phyloP scores from a whole-genome alignment of 2,329 filamentous ascomycete genomes.

The Xylariaceae sp. region DNA sequence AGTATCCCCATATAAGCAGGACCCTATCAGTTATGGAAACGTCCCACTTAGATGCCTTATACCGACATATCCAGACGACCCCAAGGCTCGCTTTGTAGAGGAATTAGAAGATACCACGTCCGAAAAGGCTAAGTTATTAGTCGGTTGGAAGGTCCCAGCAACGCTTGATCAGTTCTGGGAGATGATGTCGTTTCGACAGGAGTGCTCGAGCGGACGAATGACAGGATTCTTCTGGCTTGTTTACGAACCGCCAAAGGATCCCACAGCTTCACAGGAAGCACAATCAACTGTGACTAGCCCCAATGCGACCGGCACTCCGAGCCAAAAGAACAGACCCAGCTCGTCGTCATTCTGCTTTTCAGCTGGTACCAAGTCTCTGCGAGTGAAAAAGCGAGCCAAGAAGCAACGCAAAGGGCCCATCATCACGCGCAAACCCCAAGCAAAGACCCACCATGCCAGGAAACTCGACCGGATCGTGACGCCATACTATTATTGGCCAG shows the following conservation, averaged over 20 bases:
- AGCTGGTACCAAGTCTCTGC: conserved; percentile 17
- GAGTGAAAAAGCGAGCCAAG: conserved; percentile 41
- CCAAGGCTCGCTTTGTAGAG: conserved; percentile 81
- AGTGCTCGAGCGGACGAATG: conserved; percentile 85
- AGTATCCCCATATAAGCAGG: conserved; percentile 57
- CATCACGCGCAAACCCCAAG: conserved; percentile 55
- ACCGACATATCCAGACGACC: conserved; percentile 89
- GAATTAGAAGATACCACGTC: conserved; percentile 75
- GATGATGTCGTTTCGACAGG: conserved; percentile 93
- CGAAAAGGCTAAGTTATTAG: conserved; percentile 48
- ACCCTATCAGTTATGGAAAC: conserved; percentile 37
- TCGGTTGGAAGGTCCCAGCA: conserved; percentile 77
- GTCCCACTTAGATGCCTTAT: conserved; percentile 79
- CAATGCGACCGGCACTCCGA: conserved; percentile 17
- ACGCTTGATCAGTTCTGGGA: conserved; percentile 96
- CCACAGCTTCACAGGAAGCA: background rate
- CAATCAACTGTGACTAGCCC: conserved; percentile 7
- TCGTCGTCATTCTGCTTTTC: background rate
- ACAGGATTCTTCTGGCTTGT: conserved; percentile 96
- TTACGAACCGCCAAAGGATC: conserved; percentile 51
- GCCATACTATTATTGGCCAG: conserved; percentile 62
- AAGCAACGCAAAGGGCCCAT: conserved; percentile 55
- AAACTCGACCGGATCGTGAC: conserved; percentile 49
- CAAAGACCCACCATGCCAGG: conserved; percentile 55
- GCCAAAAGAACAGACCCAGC: conserved; percentile 20